Evolutionary conservation across 2,329 filamentous ascomycete species (phyloP), one percentile per base, ranked within the genome.

Genomic region (Trichoderma simmonsii): DNA sequence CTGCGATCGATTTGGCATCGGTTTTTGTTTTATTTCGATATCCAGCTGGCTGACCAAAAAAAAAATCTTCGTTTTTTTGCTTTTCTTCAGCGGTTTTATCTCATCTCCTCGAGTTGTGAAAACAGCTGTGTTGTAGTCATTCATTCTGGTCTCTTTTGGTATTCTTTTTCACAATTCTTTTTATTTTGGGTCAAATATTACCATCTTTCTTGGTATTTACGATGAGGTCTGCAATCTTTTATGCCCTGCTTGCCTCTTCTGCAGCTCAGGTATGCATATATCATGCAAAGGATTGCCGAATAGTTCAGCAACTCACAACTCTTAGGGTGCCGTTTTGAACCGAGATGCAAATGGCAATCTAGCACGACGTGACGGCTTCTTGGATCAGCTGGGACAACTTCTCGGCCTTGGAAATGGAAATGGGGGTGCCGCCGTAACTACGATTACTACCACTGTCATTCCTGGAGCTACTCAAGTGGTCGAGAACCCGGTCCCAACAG

Each of bases 91-190:
- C 36, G 60, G 65, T 59, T 39, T 73, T 39, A 65, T 62, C 69
- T 61, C 59, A 56, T 64, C 26, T 54, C 11, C 51, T 34, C 30
- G 32, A 51, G 43, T 69, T 57, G 39, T 6, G 64, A 71, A 73
- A 73, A 76, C 74, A 74, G 77, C 77, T 77, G 77, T 76, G 77
- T 77, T 77, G 70, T 60, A 66, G 48, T 71, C 54, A 48, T 57
- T 66, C 51, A 66, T 48, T 59, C 21, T 15, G 51, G 30, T 30
- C 24, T 26, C 18, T 34, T 60, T 56, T 36, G 14, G 8, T 28
- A 18, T 69, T 30, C 12, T 59, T 69, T 28, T 30, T 48, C 36
- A 39, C n/a, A 26, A 30, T n/a, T 60, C 12, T 59, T 11, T 57
- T 59, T 54, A 8, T 48, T 21, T 15, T n/a, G 21, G 11, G 43